phyloP scores from a whole-genome alignment of 805 yeast species.

The Cyberlindnera maritima region DNA sequence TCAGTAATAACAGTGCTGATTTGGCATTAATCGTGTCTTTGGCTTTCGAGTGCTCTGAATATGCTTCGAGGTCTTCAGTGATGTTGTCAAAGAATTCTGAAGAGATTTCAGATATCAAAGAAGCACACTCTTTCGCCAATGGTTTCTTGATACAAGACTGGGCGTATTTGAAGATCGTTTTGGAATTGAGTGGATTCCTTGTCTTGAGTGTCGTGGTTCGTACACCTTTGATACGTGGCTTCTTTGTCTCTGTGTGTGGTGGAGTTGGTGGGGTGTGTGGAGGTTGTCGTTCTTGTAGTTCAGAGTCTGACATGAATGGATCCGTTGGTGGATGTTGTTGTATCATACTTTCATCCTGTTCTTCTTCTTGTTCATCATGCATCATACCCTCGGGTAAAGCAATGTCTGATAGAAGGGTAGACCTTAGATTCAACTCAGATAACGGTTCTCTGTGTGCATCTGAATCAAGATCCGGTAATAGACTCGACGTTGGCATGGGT shows the following conservation, averaged over 20 bases:
- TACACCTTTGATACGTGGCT: background rate
- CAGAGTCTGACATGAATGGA: constrained; percentile 8
- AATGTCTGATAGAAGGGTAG: constrained; percentile 21
- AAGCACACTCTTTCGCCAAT: constrained; percentile 21
- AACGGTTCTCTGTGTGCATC: background rate
- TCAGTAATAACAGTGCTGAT: constrained; percentile 28
- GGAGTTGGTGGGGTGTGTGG: constrained; percentile 7
- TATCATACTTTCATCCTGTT: background rate
- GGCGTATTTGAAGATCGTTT: constrained; percentile 8
- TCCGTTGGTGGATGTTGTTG: constrained; percentile 4
- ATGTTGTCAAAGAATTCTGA: constrained; percentile 29
- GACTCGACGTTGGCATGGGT: constrained; percentile 1
- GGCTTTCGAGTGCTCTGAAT: constrained; percentile 32
- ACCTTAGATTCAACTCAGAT: constrained; percentile 5
- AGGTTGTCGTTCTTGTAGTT: background rate
- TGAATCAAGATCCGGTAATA: constrained; percentile 1
- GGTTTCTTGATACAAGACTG: constrained; percentile 13
- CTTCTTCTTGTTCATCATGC: constrained; percentile 9
- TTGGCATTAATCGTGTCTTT: constrained; percentile 26
- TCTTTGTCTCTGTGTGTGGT: background rate
- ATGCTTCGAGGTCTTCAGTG: constrained; percentile 29
- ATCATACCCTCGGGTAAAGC: constrained; percentile 28
- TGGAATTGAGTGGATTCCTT: constrained; percentile 5
- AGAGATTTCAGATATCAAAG: constrained; percentile 26
- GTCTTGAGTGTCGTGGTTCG: background rate